Conservation (phyloP, 164 flowering plant genomes). For the Magnolia sinica region DNA sequence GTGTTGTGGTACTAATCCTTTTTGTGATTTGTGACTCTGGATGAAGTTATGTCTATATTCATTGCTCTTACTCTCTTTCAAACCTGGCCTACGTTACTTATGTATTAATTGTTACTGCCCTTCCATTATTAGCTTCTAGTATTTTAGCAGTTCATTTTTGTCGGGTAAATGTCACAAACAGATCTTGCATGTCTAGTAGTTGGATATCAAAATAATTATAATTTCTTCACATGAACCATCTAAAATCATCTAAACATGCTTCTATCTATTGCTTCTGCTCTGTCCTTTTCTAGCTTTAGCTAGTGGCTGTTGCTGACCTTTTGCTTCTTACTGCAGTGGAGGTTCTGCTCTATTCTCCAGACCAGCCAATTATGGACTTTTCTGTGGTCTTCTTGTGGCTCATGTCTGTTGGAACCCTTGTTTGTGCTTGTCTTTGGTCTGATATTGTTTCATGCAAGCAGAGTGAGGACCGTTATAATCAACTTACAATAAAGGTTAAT, state of each 20-base stretch:
- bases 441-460: slow-evolving; percentile 42
- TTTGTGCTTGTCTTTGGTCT: slow-evolving; percentile 77
- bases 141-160: neutral
- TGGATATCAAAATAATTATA: too few species aligned
- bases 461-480: slow-evolving; percentile 55
- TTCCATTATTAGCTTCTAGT: neutral
- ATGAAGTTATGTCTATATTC: neutral
- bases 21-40: neutral
- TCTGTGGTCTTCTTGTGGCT: slow-evolving; percentile 65
- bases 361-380: slow-evolving; percentile 56
- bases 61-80: neutral
- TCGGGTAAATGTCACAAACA: too few species aligned
- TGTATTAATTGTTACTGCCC: neutral
- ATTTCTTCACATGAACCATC: neutral
- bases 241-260: neutral
- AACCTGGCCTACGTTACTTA: neutral
- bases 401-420: slow-evolving; percentile 88
- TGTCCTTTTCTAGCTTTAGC: neutral
- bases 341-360: slow-evolving; percentile 61
- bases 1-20: neutral
- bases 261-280: neutral
- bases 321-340: slow-evolving; percentile 56
- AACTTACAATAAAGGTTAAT: slow-evolving; percentile 57
- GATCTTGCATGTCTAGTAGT: too few species aligned
- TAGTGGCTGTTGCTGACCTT: neutral